A percentile compares a stretch with the other conserved stretches of the same genome.
These are phyloP conservation scores for Vigna mungo DNA, from an alignment of 306 rosid species.

Conservation along the genomic window DNA sequence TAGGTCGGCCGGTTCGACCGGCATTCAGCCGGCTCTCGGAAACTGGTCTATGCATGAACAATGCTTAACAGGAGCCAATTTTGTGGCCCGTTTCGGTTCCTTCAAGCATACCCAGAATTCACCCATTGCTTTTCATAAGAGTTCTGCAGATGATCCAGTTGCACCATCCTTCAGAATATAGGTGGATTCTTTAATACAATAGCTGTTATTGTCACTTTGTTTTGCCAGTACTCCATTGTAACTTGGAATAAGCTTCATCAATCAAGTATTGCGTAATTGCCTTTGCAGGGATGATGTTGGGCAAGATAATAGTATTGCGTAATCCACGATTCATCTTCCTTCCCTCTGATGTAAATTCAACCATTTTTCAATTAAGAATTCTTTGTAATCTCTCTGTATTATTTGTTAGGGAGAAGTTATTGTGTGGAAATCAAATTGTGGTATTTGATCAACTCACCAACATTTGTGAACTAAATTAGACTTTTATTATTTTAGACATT, in stretches of 20 bases:
- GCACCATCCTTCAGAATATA: conserved; percentile 86
- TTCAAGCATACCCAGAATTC: conserved; percentile 71
- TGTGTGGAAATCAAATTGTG: neutral
- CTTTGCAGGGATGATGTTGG: conserved; percentile 86
- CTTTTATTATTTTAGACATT: no score
- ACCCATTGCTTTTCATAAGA: conserved; percentile 74
- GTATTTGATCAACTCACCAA: neutral
- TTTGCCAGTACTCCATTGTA: neutral
- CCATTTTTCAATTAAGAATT: neutral
- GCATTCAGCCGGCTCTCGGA: no score
- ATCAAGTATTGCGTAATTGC: conserved; percentile 28
- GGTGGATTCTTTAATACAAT: conserved; percentile 49
- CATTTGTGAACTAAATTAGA: no score
- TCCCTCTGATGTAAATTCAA: no score
- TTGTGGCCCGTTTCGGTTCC: conserved; percentile 62
- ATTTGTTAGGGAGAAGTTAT: neutral
- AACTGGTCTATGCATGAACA: no score
- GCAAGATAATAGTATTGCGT: no score
- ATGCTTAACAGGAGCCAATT: no score
- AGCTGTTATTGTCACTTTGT: conserved; percentile 16
- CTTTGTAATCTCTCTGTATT: neutral
- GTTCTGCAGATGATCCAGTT: conserved; percentile 85
- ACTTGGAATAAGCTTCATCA: neutral
- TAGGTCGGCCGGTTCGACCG: no score
- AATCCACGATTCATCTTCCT: conserved; percentile 48